Conservation (phyloP, 1,284 basidiomycete species). For the Pholiota adiposa region DNA sequence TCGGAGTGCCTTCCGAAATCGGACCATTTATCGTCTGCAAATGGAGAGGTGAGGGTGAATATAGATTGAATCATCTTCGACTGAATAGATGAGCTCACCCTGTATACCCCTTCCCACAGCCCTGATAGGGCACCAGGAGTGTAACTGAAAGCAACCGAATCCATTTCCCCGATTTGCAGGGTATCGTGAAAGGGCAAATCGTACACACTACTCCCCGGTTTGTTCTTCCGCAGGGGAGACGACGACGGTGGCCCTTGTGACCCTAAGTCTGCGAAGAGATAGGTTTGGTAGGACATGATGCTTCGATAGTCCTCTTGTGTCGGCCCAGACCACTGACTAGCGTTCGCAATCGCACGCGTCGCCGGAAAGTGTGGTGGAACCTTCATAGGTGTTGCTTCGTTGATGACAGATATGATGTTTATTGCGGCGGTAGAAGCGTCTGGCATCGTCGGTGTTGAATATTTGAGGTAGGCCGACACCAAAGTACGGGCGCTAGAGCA, state of each 20-base stretch:
- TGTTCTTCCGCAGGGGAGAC: background rate
- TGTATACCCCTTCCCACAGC: constrained; percentile 60
- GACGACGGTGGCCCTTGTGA: background rate
- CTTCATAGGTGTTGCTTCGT: constrained; percentile 45
- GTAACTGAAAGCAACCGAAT: constrained; percentile 31
- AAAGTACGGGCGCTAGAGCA: background rate
- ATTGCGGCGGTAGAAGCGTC: constrained; percentile 47
- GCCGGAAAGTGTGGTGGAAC: constrained; percentile 54
- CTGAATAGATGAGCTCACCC: constrained; percentile 40
- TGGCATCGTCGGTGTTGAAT: constrained; percentile 27
- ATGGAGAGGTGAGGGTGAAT: constrained; percentile 2
- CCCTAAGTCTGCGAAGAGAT: constrained; percentile 46
- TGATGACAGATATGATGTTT: constrained; percentile 52
- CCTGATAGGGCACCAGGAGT: constrained; percentile 51
- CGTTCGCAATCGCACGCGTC: constrained; percentile 45
- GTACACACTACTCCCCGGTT: constrained; percentile 33
- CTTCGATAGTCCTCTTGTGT: constrained; percentile 53
- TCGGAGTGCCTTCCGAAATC: background rate
- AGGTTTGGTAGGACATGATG: constrained; percentile 40
- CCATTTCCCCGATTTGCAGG: constrained; percentile 16
- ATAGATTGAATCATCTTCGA: background rate
- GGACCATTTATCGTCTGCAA: constrained; percentile 8
- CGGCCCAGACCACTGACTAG: constrained; percentile 48
- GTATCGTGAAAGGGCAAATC: constrained; percentile 47
- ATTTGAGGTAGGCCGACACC: constrained; percentile 12